These are phyloP conservation scores for Escovopsis sp. DNA, from an alignment of 2,329 filamentous ascomycete species.

Conservation along the genomic window DNA sequence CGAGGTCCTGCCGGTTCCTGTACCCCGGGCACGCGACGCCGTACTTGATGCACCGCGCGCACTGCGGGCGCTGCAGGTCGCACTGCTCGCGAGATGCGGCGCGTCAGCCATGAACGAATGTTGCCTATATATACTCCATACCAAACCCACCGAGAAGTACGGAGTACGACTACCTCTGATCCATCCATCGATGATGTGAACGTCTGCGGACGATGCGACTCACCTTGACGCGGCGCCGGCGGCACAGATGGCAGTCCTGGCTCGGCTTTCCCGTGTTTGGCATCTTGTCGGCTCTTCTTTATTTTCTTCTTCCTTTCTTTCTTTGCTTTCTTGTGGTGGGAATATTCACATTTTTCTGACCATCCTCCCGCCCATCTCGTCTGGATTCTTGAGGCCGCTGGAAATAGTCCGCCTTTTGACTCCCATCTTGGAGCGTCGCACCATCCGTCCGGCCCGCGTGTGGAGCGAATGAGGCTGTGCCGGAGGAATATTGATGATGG, in stretches of 20 bases:
- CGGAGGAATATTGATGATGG: too few relatives aligned
- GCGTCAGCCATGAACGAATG: too few relatives aligned
- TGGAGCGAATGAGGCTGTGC: too few relatives aligned
- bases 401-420: too few relatives aligned
- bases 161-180: too few relatives aligned
- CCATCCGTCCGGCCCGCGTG: too few relatives aligned
- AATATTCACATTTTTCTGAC: too few relatives aligned
- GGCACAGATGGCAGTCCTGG: slow-evolving; percentile 26
- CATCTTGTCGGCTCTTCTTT: slow-evolving; percentile 14
- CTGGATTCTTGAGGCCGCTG: too few relatives aligned
- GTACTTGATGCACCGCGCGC: slow-evolving; percentile 27
- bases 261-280: slow-evolving; percentile 28
- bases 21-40: slow-evolving; percentile 25
- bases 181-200: not conserved
- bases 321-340: not conserved
- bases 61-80: slow-evolving; percentile 24
- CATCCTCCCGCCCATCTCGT: too few relatives aligned
- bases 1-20: slow-evolving; percentile 23
- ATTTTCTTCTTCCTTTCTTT: slow-evolving; percentile 2
- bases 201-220: slow-evolving; percentile 5
- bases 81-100: slow-evolving; percentile 11
- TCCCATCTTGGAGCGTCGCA: too few relatives aligned
- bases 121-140: too few relatives aligned
- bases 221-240: slow-evolving; percentile 26
- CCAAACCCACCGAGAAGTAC: too few relatives aligned